Evolutionary conservation across 768 basidiomycete genomes (phyloP).

Genomic region (Trametes cubensis): DNA sequence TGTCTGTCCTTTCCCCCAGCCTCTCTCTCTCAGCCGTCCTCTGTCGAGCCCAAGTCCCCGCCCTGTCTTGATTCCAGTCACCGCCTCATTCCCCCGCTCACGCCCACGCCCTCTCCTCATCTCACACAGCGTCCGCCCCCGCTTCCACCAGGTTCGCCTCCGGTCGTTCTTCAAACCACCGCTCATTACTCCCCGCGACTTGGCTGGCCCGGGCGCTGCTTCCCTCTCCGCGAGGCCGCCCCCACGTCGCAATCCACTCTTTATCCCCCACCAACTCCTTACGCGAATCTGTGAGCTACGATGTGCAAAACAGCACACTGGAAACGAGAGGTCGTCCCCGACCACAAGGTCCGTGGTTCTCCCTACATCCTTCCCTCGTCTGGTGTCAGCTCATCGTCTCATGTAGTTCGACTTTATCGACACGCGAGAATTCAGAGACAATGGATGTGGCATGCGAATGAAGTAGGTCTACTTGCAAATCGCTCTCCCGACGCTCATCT

Average conservation of each 20-base stretch:
- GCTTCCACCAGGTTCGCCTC: constrained; percentile 26
- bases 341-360: constrained; percentile 79
- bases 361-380: constrained; percentile 1
- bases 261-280: constrained; percentile 13
- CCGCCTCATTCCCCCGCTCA: constrained; percentile 3
- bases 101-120: constrained; percentile 3
- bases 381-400: neutral
- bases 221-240: constrained; percentile 23
- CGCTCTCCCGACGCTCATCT: neutral
- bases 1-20: neutral
- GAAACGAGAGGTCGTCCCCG: constrained; percentile 97
- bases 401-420: constrained; percentile 95
- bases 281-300: constrained; percentile 26
- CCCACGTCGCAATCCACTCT: constrained; percentile 30
- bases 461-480: constrained; percentile 52
- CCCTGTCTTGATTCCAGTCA: constrained; percentile 1
- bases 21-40: neutral
- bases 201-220: constrained; percentile 31
- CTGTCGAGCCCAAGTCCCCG: neutral
- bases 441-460: constrained; percentile 81
- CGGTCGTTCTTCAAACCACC: constrained; percentile 25
- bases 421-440: constrained; percentile 88
- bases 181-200: constrained; percentile 27
- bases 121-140: constrained; percentile 8
- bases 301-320: constrained; percentile 83